Base-by-base conservation (phyloP, 2,329 filamentous ascomycete genomes). In the Parafenestella ontariensis region DNA sequence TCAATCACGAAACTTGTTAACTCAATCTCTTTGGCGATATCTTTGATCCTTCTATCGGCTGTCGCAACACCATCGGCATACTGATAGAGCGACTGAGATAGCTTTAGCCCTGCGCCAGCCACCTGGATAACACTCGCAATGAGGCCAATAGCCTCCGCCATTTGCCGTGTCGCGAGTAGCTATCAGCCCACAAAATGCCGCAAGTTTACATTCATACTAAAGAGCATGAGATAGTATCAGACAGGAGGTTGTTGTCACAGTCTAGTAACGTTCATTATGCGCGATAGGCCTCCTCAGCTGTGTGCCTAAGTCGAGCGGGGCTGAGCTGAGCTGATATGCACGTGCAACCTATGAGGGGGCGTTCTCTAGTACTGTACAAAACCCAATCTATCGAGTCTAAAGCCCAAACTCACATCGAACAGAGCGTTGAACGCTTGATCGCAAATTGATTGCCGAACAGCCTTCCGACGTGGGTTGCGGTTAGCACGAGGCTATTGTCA, bases 111-210 rank as follows among this genome's bases (percentile, higher is more conserved):
- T 13, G 69, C 63, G 3, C 65, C 68, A 23, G 66, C 71, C 11
- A 74, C 56, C 50, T 72, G 68, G 10, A 73, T 58, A 31, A 73
- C 65, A n/a, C 67, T 69, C 10, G 70, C 69, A 23, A 68, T 58
- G n/a, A 74, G 34, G 20, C 65, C 62, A 11, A 66, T 18, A 10
- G 49, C 49, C 34, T 72, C 71, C 2, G 68, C 67, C 68, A 72
- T 73, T 4, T n/a, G 33, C 28, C 28, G 37, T 17, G 13, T 18
- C 29, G 42, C 20, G 39, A 9, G 24, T 6, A 21, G 40, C 44
- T 33, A 11, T 37, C 5, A 17, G 40, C 21, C 8, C 13, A 5
- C 21, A n/a, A 34, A 34, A 17, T 34, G 31, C 15, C 17, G 8
- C 31, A 34, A 34, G 15, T n/a, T 15, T n/a, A 2, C 4, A 17